Conservation (phyloP, 495 filamentous ascomycete genomes). For the Cairneyella variabilis region DNA sequence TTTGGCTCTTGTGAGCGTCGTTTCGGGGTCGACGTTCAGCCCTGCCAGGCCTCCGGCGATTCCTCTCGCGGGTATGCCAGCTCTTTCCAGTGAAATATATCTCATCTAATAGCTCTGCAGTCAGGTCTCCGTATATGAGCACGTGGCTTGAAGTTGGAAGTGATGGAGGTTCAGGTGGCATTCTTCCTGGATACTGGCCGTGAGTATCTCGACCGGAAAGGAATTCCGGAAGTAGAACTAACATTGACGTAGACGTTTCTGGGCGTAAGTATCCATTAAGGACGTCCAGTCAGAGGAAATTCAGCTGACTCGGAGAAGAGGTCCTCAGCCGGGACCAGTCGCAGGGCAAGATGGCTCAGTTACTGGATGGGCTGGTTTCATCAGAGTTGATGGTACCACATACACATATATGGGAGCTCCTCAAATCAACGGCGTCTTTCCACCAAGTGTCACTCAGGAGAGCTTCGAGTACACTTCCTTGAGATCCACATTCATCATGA, state of each 20-base stretch:
- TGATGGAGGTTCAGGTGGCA: conserved; percentile 72
- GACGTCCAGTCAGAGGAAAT: conserved; percentile 35
- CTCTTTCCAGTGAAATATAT: background rate
- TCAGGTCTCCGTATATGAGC: conserved; percentile 79
- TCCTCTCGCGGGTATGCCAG: conserved; percentile 54
- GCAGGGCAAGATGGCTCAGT: conserved; percentile 46
- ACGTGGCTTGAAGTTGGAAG: conserved; percentile 67
- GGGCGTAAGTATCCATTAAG: conserved; percentile 42
- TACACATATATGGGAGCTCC: conserved; percentile 57
- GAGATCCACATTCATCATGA: conserved; percentile 80
- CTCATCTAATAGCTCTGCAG: conserved; percentile 24
- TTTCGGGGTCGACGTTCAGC: conserved; percentile 31
- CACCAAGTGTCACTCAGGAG: conserved; percentile 35
- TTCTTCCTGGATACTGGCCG: conserved; percentile 63
- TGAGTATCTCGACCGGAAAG: too few species aligned
- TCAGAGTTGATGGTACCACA: conserved; percentile 47
- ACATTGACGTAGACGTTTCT: conserved; percentile 11
- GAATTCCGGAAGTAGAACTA: too few species aligned
- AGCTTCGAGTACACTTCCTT: conserved; percentile 79
- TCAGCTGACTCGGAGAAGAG: conserved; percentile 27
- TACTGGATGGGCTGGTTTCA: conserved; percentile 71
- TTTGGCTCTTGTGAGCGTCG: background rate
- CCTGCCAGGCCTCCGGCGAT: conserved; percentile 65
- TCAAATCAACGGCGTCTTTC: conserved; percentile 12
- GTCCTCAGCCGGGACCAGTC: conserved; percentile 37